Base-by-base conservation (phyloP, 2,329 filamentous ascomycete species). In the Neofusicoccum ribis region DNA sequence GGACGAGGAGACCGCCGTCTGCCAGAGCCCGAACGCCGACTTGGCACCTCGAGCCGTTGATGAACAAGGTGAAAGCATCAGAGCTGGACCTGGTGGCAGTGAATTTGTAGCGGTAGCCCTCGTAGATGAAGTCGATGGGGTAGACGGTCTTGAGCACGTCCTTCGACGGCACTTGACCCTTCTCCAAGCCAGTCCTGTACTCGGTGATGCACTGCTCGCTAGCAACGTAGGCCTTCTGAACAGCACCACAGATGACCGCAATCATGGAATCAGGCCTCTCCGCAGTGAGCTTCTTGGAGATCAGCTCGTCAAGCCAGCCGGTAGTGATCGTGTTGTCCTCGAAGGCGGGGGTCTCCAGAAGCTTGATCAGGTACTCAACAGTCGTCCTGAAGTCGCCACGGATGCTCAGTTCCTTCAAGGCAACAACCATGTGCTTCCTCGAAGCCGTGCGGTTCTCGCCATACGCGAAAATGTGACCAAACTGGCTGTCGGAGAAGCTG, bases 251-350 rank as follows among this genome's bases (percentile, higher is more conserved):
- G 64, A 98, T 89, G 60, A 98, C 90, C n/a, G 95, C 95, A 54
- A 99, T 84, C 80, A 93, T 95, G 20, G 91, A 89, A 74, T 99
- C 94, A 0, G 95, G 95, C 64, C 95, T 89, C 84, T 99, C 95
- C 36, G 94, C 95, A 47, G 95, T 99, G 72, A 99, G 84, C 78
- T 95, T 96, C 80, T 97, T 98, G 67, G 94, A 93, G 78, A 99
- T 99, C 67, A 99, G 88, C 86, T 99, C 93, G 77, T 99, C 95
- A 50, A 99, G 86, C 95, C 95, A 99, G 72, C 94, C 95, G 17
- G 95, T 99, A 41, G 95, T 97, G 78, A 99, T 99, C 70, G 95
- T 99, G 84, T 99, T 99, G 67, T 96, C 93, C 81, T 98, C 94
- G 76, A 99, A 99, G 66, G 93, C 95, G 69, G 96, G 94, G 0